phyloP scores from a whole-genome alignment of 192 early-diverging fungal species.

The Coemansia sp. region DNA sequence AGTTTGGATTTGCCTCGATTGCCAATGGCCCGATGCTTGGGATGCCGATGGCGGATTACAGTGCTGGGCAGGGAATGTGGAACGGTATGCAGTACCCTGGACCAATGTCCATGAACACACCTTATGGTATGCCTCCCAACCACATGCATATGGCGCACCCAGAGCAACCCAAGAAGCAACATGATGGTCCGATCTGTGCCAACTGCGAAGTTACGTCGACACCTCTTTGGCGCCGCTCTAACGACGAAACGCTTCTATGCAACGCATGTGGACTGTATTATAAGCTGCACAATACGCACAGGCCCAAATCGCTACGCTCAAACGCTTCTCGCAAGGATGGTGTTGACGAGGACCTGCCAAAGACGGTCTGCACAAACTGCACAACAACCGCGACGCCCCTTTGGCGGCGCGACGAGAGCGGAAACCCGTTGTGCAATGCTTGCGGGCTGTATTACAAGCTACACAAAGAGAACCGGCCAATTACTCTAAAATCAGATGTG shows the following conservation, averaged over 20 bases:
- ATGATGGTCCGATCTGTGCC: slow-evolving; percentile 58
- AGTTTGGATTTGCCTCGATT: slow-evolving; percentile 46
- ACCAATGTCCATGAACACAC: slow-evolving; percentile 26
- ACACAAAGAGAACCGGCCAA: slow-evolving; percentile 87
- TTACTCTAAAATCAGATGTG: slow-evolving; percentile 89
- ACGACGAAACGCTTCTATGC: slow-evolving; percentile 85
- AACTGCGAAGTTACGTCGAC: slow-evolving; percentile 85
- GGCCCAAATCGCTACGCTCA: slow-evolving; percentile 83
- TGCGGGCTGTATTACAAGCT: slow-evolving; percentile 96
- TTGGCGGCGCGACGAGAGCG: slow-evolving; percentile 89
- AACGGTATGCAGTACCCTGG: slow-evolving; percentile 39
- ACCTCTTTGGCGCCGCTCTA: slow-evolving; percentile 87
- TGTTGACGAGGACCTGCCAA: slow-evolving; percentile 39
- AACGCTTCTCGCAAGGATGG: slow-evolving; percentile 63
- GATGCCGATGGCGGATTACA: slow-evolving; percentile 42
- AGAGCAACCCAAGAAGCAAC: slow-evolving; percentile 31
- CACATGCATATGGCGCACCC: slow-evolving; percentile 13
- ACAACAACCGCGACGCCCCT: slow-evolving; percentile 84
- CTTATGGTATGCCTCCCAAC: slow-evolving; percentile 24
- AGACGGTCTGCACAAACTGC: slow-evolving; percentile 75
- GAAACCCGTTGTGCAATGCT: slow-evolving; percentile 95
- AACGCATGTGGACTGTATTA: slow-evolving; percentile 97
- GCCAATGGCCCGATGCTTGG: slow-evolving; percentile 29
- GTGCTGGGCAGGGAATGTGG: slow-evolving; percentile 37
- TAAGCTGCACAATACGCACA: slow-evolving; percentile 85